Percentiles rank a stretch among this genome's conserved stretches.
Evolutionary conservation across 352 stramenopile genomes (phyloP).

Genomic region (Globisporangium splendens): DNA sequence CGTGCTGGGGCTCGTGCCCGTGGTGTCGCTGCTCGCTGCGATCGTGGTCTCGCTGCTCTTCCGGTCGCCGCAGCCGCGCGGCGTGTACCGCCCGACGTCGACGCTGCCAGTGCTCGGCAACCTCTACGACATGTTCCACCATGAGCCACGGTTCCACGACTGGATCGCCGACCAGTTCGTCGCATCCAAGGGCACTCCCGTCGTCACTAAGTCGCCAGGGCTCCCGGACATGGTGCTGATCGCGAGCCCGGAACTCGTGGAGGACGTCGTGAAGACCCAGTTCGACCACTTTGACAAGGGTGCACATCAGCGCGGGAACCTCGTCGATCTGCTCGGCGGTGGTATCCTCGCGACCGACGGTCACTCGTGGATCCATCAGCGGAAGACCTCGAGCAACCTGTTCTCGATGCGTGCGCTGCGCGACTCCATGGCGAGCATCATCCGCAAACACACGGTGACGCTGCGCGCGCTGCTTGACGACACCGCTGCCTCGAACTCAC

Average conservation of each 20-base stretch:
- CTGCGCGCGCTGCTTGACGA: conserved; percentile 2
- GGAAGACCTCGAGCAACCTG: conserved; percentile 65
- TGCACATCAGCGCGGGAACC: conserved; percentile 20
- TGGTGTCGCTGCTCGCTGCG: neutral
- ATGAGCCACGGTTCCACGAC: conserved; percentile 12
- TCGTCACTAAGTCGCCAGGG: conserved; percentile 27
- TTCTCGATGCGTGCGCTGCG: conserved; percentile 32
- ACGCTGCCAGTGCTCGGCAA: conserved; percentile 30
- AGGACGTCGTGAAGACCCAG: conserved; percentile 48
- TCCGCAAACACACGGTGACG: conserved; percentile 9
- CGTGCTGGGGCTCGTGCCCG: too few relatives aligned
- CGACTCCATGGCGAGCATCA: conserved; percentile 10
- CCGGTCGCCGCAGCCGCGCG: neutral
- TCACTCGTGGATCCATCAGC: conserved; percentile 32
- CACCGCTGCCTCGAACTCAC: neutral
- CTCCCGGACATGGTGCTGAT: conserved; percentile 29
- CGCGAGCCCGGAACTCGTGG: conserved; percentile 23
- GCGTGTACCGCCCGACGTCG: conserved; percentile 9
- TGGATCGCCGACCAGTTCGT: conserved; percentile 3
- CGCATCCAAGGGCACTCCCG: conserved; percentile 1
- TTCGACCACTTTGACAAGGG: conserved; percentile 72
- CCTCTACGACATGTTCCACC: conserved; percentile 19
- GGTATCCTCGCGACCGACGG: conserved; percentile 52
- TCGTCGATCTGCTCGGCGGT: conserved; percentile 47
- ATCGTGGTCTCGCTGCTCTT: neutral